These are phyloP conservation scores for Annulohypoxylon bovei DNA, from an alignment of 495 filamentous ascomycete species.

Conservation along the genomic window DNA sequence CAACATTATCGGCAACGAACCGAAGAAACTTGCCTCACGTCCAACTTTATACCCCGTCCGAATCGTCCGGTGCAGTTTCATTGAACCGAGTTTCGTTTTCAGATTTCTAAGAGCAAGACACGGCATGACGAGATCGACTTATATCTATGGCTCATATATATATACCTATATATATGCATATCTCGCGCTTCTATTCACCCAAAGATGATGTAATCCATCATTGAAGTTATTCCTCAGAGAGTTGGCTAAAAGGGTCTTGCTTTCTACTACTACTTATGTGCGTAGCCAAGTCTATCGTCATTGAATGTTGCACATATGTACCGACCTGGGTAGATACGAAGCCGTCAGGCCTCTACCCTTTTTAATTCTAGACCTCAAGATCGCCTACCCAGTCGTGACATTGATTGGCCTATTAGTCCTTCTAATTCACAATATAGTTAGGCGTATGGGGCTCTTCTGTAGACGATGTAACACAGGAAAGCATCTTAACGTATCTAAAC, in stretches of 20 bases:
- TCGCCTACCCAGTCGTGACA: neutral
- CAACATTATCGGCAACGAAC: neutral
- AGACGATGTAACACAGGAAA: conserved; percentile 6
- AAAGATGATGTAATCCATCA: no score
- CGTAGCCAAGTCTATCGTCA: conserved; percentile 1
- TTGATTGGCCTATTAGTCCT: neutral
- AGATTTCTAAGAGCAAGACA: neutral
- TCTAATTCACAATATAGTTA: neutral
- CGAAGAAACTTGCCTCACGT: conserved; percentile 14
- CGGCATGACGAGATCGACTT: neutral
- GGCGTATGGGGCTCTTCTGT: neutral
- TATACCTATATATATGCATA: neutral
- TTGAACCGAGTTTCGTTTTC: neutral
- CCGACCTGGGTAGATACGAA: neutral
- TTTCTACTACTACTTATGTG: neutral
- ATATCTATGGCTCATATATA: neutral
- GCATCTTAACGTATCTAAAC: neutral
- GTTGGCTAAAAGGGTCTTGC: no score
- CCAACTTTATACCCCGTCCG: conserved; percentile 6
- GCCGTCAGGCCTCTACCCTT: neutral
- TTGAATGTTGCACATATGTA: neutral
- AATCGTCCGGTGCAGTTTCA: neutral
- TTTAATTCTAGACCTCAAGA: neutral
- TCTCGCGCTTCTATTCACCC: neutral
- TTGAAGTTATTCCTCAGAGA: no score